phyloP scores from a whole-genome alignment of 768 basidiomycete species.

The Tephrocybe rancida region DNA sequence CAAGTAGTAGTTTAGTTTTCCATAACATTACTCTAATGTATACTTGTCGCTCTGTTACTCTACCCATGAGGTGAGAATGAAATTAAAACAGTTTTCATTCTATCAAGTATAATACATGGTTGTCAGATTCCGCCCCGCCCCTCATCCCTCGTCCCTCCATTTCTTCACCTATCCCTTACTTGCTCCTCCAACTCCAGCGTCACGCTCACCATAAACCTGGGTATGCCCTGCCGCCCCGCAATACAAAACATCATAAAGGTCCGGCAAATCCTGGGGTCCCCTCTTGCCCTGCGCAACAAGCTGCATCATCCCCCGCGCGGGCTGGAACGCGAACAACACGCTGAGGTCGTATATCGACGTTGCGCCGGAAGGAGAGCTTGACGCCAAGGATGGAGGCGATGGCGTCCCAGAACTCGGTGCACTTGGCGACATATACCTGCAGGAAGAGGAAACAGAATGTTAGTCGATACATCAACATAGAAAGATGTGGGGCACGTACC shows the following conservation, averaged over 20 bases:
- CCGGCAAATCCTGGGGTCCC: slow-evolving; percentile 72
- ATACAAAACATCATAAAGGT: slow-evolving; percentile 87
- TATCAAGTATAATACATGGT: too few relatives aligned
- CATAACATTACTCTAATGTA: too few relatives aligned
- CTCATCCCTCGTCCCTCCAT: too few relatives aligned
- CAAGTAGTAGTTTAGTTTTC: too few relatives aligned
- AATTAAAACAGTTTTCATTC: too few relatives aligned
- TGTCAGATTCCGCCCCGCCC: too few relatives aligned
- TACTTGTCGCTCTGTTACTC: too few relatives aligned
- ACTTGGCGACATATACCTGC: slow-evolving; percentile 83
- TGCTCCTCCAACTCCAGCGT: slow-evolving; percentile 88
- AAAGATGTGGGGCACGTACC: slow-evolving; percentile 39
- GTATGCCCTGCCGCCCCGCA: slow-evolving; percentile 80
- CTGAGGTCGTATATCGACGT: slow-evolving; percentile 89
- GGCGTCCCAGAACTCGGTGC: slow-evolving; percentile 88
- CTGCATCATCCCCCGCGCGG: slow-evolving; percentile 64
- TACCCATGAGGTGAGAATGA: too few relatives aligned
- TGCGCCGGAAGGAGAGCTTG: slow-evolving; percentile 89
- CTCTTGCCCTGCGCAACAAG: slow-evolving; percentile 75
- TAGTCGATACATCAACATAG: neutral
- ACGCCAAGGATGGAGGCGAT: slow-evolving; percentile 89
- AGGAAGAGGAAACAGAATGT: neutral
- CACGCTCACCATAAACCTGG: slow-evolving; percentile 86
- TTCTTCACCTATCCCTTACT: slow-evolving; percentile 33
- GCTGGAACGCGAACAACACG: slow-evolving; percentile 88